phyloP scores from a whole-genome alignment of 2,329 filamentous ascomycete species.

The Madurella fahalii region DNA sequence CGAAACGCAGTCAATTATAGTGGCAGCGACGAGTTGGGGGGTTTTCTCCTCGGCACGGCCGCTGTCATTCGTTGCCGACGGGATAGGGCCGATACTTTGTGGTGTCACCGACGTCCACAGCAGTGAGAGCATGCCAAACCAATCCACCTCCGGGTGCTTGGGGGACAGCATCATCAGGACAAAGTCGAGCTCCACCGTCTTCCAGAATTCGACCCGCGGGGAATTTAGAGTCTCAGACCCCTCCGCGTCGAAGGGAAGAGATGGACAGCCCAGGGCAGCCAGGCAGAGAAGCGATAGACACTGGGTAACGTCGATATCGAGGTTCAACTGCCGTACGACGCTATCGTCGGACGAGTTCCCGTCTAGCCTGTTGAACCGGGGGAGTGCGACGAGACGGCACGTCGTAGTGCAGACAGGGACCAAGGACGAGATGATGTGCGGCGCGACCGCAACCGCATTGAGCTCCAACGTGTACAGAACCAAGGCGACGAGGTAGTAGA shows the following conservation, averaged over 20 bases:
- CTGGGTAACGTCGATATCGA: conserved; percentile 57
- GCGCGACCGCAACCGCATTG: conserved; percentile 55
- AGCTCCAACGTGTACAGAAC: conserved; percentile 60
- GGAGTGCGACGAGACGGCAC: conserved; percentile 55
- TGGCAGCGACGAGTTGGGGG: conserved; percentile 31
- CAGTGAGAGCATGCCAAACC: conserved; percentile 60
- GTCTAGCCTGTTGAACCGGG: conserved; percentile 47
- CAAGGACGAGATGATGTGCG: conserved; percentile 55
- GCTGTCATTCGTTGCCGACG: conserved; percentile 33
- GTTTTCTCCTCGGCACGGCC: conserved; percentile 11
- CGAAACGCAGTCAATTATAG: conserved; percentile 60
- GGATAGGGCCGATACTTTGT: conserved; percentile 63
- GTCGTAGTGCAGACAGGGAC: conserved; percentile 55
- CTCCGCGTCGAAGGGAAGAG: conserved; percentile 28
- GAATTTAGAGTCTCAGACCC: conserved; percentile 21
- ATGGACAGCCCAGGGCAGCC: conserved; percentile 57
- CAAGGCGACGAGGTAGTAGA: conserved; percentile 62
- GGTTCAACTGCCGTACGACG: conserved; percentile 42
- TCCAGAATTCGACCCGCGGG: conserved; percentile 58
- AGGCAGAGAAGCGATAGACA: conserved; percentile 65
- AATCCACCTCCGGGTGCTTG: conserved; percentile 60
- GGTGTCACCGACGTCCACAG: conserved; percentile 62
- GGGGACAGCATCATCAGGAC: conserved; percentile 63
- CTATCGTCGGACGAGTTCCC: conserved; percentile 45
- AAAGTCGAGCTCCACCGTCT: conserved; percentile 60